A percentile compares a stretch with the other conserved stretches of the same genome.
phyloP scores from a whole-genome alignment of 305 asterid species.

The Euphrasia arctica region DNA sequence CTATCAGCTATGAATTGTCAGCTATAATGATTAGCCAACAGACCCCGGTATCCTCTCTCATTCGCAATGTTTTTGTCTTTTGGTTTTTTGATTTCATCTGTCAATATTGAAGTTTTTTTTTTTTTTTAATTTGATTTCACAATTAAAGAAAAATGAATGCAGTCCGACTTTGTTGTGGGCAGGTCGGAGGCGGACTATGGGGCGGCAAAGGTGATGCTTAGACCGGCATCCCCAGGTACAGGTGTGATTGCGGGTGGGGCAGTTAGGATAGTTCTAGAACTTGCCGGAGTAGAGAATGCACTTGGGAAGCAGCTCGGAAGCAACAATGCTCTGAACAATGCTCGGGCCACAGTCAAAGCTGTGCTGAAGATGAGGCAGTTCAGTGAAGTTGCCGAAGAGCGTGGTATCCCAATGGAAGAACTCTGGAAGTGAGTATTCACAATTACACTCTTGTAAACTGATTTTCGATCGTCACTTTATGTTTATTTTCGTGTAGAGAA shows the following conservation, averaged over 20 bases:
- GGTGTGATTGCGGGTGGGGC: slow-evolving; percentile 99
- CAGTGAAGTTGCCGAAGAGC: slow-evolving; percentile 76
- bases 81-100: too few species aligned
- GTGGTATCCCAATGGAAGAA: slow-evolving; percentile 97
- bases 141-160: too few species aligned
- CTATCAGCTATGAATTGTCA: too few species aligned
- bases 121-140: too few species aligned
- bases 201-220: slow-evolving; percentile 96
- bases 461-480: not conserved
- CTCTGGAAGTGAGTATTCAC: slow-evolving; percentile 65
- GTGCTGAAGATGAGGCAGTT: slow-evolving; percentile 85
- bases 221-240: slow-evolving; percentile 96
- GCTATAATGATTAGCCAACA: too few species aligned
- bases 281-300: slow-evolving; percentile 95
- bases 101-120: too few species aligned
- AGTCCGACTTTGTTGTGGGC: slow-evolving; percentile 8
- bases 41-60: too few species aligned
- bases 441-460: not conserved
- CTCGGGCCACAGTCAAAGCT: slow-evolving; percentile 88
- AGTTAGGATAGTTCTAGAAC: slow-evolving; percentile 75
- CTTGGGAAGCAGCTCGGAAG: slow-evolving; percentile 94
- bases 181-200: slow-evolving; percentile 84
- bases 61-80: too few species aligned
- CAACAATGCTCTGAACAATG: slow-evolving; percentile 92
- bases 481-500: not conserved